Conservation (phyloP, 305 asterid species). For the Fraxinus sp. region DNA sequence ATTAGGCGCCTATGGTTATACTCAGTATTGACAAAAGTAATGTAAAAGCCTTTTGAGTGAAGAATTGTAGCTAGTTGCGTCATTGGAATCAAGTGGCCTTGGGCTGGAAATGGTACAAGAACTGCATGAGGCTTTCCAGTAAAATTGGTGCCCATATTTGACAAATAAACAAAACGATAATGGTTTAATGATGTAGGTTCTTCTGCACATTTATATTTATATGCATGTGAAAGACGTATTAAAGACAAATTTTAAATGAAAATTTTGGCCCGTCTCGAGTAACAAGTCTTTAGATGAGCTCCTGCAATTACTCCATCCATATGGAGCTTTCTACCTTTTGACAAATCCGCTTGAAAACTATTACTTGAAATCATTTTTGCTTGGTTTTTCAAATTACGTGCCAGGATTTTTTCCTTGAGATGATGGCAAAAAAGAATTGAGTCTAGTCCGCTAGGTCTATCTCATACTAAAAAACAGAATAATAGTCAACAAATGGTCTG, state of each 20-base stretch:
- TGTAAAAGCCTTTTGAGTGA: slow-evolving; percentile 29
- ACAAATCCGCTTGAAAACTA: background rate
- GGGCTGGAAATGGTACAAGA: slow-evolving; percentile 36
- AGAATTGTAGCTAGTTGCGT: slow-evolving; percentile 31
- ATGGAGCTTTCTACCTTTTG: background rate
- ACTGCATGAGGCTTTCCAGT: slow-evolving; percentile 25
- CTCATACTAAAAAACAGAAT: background rate
- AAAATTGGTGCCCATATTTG: background rate
- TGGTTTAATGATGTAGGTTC: background rate
- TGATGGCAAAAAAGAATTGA: background rate
- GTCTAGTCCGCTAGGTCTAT: background rate
- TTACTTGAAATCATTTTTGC: background rate
- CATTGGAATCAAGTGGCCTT: slow-evolving; percentile 34
- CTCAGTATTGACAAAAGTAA: slow-evolving; percentile 37
- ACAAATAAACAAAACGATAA: background rate
- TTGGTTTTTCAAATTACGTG: background rate
- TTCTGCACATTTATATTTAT: background rate
- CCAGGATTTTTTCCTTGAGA: background rate
- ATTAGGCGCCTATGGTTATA: slow-evolving; percentile 34
- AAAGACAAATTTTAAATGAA: no score
- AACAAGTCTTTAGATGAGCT: background rate
- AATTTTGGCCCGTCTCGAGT: background rate
- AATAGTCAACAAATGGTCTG: background rate
- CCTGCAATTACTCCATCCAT: background rate
- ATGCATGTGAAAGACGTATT: background rate